Evolutionary conservation across 805 yeast species (phyloP).

Genomic region (Hanseniaspora osmophila): DNA sequence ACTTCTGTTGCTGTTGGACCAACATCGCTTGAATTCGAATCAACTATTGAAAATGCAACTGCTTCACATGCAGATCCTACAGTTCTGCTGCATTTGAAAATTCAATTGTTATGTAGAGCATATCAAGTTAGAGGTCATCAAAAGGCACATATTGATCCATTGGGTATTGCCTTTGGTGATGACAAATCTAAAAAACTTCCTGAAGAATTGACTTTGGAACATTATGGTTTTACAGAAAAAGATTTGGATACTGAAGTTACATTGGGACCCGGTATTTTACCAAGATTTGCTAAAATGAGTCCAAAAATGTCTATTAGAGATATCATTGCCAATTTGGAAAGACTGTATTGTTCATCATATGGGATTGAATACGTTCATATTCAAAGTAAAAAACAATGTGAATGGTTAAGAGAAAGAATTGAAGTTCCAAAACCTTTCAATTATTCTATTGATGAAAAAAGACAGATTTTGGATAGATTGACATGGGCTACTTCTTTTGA

Average conservation of each 20-base stretch:
- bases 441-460: constrained; percentile 76
- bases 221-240: constrained; percentile 79
- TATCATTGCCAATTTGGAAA: constrained; percentile 64
- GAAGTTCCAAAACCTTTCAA: constrained; percentile 83
- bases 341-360: constrained; percentile 71
- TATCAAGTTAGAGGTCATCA: constrained; percentile 97
- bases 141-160: constrained; percentile 91
- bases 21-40: constrained; percentile 11
- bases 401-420: constrained; percentile 94
- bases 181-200: constrained; percentile 43
- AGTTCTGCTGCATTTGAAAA: constrained; percentile 79
- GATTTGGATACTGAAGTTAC: constrained; percentile 76
- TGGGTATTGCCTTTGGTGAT: constrained; percentile 76
- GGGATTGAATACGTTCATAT: constrained; percentile 96
- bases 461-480: constrained; percentile 89
- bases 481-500: constrained; percentile 96
- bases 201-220: constrained; percentile 78
- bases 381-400: constrained; percentile 88
- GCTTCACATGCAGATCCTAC: constrained; percentile 35
- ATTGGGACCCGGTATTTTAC: constrained; percentile 94
- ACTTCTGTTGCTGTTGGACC: constrained; percentile 8
- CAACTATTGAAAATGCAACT: constrained; percentile 16
- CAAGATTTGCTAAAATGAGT: constrained; percentile 63
- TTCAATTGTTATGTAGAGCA: constrained; percentile 92
- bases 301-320: constrained; percentile 60